Evolutionary conservation across 2,329 filamentous ascomycete genomes (phyloP), one percentile per base, ranked within the genome.

Genomic region (Epichloe coenophiala): DNA sequence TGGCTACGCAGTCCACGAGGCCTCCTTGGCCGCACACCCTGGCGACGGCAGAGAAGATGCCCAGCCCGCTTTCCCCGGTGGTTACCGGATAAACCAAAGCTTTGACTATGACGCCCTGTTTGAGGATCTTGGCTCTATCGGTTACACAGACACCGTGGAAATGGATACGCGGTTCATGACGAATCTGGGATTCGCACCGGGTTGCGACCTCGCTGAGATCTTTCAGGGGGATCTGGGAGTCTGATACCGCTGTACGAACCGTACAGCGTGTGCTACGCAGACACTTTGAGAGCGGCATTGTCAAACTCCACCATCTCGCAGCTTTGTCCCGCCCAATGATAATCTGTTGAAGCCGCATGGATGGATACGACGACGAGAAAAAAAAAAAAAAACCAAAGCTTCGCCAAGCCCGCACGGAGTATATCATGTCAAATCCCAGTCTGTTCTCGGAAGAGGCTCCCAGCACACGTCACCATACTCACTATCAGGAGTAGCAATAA

Each of bases 151-250:
- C 49, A 65, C 68, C 37, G 64, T 77, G 43, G 75, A 77, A 27
- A 70, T 73, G 12, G 78, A 82, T 55, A 71, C 77, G 2, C 77
- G 81, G 54, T 83, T 84, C 57, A 81, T 84, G 79, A 73, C 78
- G 43, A 84, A 84, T 56, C 67, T 84, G 19, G 81, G 81, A 0
- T 82, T 83, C 60, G 78, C 75, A 1, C 80, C 80, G 0, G 80
- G 80, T 27, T 74, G 76, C 36, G 78, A 80, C 51, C 67, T 83
- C 47, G 70, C 72, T 0, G 77, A 80, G 55, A 70, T 78, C 67
- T 64, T 66, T 56, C 60, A 62, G 48, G 62, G 27, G 27, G 67
- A 70, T 27, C 71, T 68, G 59, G 65, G 68, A 17, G 55, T 56
- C 55, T 64, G 51, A 59, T 39, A 27, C 23, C 23, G 23, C 23